Evolutionary conservation across 2,329 filamentous ascomycete genomes (phyloP).

Genomic region (Cladosporium halotolerans): DNA sequence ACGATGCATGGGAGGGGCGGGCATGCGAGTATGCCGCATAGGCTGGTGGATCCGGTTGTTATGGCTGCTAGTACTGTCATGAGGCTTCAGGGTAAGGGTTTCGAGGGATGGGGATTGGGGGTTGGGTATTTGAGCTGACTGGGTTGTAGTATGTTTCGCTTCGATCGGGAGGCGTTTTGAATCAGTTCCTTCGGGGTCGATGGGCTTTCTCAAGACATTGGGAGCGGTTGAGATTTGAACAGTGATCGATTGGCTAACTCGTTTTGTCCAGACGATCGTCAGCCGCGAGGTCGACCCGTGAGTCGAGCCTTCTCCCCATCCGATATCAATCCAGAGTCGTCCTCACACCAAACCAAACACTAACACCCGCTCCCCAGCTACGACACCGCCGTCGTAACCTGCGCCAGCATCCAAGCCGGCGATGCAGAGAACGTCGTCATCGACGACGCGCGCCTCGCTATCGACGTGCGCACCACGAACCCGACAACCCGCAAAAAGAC

Average conservation of each 20-base stretch:
- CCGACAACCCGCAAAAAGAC: constrained; percentile 43
- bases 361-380: constrained; percentile 1
- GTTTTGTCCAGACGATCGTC: constrained; percentile 47
- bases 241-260: background rate
- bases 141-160: background rate
- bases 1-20: constrained; percentile 54
- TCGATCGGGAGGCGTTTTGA: background rate
- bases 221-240: constrained; percentile 35
- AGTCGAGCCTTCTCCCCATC: constrained; percentile 17
- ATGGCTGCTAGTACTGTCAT: constrained; percentile 52
- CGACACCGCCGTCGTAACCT: constrained; percentile 53
- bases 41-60: constrained; percentile 52
- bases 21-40: constrained; percentile 52
- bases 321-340: constrained; percentile 12
- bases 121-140: background rate
- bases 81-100: constrained; percentile 43
- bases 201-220: background rate
- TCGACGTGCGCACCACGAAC: constrained; percentile 49
- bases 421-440: constrained; percentile 57
- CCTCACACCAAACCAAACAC: background rate
- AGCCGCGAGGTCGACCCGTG: constrained; percentile 45
- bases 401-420: constrained; percentile 53
- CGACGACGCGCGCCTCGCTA: constrained; percentile 47
- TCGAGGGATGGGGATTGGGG: constrained; percentile 47
- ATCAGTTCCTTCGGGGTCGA: background rate